phyloP scores from a whole-genome alignment of 495 filamentous ascomycete genomes.

The Penicillium odoratum region DNA sequence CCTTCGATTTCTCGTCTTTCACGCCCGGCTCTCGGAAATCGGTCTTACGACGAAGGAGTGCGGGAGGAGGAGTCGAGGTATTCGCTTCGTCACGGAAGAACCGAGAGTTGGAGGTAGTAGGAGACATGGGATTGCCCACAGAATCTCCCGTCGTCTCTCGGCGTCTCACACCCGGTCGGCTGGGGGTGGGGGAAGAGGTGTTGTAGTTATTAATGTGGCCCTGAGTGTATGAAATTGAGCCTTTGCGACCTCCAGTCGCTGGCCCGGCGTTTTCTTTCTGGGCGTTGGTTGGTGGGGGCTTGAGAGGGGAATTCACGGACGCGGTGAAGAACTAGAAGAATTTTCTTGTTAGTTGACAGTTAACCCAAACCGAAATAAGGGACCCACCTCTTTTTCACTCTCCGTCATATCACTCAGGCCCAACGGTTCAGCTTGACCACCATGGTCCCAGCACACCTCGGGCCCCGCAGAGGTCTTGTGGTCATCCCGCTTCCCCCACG shows the following conservation, averaged over 20 bases:
- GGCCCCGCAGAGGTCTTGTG: conserved; percentile 64
- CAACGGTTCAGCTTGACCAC: conserved; percentile 70
- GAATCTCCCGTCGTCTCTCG: conserved; percentile 92
- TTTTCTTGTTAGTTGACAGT: not conserved
- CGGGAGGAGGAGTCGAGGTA: conserved; percentile 60
- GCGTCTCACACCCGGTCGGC: conserved; percentile 71
- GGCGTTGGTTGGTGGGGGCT: conserved; percentile 70
- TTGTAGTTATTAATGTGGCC: conserved; percentile 45
- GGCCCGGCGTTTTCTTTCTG: conserved; percentile 68
- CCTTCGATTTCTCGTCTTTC: conserved; percentile 47
- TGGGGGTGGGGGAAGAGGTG: conserved; percentile 58
- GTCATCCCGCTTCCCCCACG: conserved; percentile 79
- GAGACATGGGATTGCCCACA: conserved; percentile 58
- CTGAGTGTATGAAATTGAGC: conserved; percentile 67
- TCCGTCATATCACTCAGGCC: conserved; percentile 73
- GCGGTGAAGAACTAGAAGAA: conserved; percentile 64
- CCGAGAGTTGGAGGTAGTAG: conserved; percentile 47
- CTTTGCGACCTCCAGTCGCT: conserved; percentile 65
- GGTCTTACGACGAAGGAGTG: conserved; percentile 72
- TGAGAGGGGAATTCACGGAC: conserved; percentile 91
- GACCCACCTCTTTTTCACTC: conserved; percentile 75
- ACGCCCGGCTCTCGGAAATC: conserved; percentile 58
- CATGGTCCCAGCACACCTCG: conserved; percentile 86
- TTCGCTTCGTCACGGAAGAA: conserved; percentile 61
- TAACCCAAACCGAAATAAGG: conserved; percentile 18